Base-by-base conservation (phyloP, 768 basidiomycete genomes). In the Bullera alba region DNA sequence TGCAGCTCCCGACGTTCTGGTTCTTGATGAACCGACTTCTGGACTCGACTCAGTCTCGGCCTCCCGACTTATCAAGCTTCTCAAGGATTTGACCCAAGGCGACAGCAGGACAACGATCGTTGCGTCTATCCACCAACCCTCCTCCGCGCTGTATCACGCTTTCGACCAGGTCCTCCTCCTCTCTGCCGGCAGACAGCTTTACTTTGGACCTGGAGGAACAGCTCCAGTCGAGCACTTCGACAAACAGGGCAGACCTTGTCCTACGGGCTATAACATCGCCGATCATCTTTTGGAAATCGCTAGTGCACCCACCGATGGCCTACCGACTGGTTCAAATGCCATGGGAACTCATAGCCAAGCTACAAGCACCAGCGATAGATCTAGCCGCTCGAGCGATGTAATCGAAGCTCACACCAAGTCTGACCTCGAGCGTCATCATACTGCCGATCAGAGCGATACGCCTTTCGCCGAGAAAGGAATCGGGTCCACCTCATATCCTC, bases 261-360 rank as follows among this genome's bases (percentile, higher is more conserved):
- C 80, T 6, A 77, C 81, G 42, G 89, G 87, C 0, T 91, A 92
- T 75, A 95, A 95, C 61, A 80, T 92, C 16, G 90, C 92, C 0
- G 92, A 96, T 68, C 87, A 92, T 63, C 78, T 95, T 10, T 77
- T 96, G 19, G 91, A 95, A 58, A 79, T 96, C 45, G 90, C 90
- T 1, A 84, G 81, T 60, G 80, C 46, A 0, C 27, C 54, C 3
- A 17, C 46, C 17, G 54, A 61, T 19, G 56, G 52, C 2, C 35
- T 61, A 2, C 21, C 49, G 21, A 6, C 41, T 21, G 60, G 54
- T 16, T 25, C 30, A 19, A 10, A 21, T 2, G 46, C 51, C 43
- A 4, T 23, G 8, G 19, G 37, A 8, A 39, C 12, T 10, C 32
- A 34, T 34, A n/a, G 32, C n/a, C 12, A 21, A 10, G 12, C 37